A percentile compares a stretch with the other conserved stretches of the same genome.
Evolutionary conservation across 192 early-diverging fungal species (phyloP).

Genomic region (Obelidium mucronatum): DNA sequence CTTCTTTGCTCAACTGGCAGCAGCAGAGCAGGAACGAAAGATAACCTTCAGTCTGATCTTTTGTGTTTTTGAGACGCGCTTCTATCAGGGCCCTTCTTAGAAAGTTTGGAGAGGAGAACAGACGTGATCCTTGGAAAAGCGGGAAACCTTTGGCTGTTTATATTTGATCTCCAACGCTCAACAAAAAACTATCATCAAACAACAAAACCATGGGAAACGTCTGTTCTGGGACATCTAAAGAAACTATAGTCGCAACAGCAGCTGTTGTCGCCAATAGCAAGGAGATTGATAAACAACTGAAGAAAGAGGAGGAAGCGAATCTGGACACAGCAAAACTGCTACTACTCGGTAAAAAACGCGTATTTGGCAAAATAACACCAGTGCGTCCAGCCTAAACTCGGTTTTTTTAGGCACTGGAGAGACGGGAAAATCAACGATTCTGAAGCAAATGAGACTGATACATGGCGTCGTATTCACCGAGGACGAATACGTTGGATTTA

Average conservation of each 20-base stretch:
- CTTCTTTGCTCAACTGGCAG: no score
- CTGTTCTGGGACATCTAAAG: constrained; percentile 17
- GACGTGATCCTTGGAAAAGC: no score
- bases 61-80: no score
- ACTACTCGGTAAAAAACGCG: constrained; percentile 45
- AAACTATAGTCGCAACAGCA: constrained; percentile 34
- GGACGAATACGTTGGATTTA: constrained; percentile 42
- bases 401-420: constrained; percentile 44
- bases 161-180: no score
- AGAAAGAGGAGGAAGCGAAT: constrained; percentile 45
- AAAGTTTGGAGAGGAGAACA: no score
- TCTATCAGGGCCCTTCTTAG: no score
- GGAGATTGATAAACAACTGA: constrained; percentile 58
- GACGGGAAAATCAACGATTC: constrained; percentile 57
- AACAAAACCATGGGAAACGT: constrained; percentile 32
- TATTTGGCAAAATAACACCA: neutral
- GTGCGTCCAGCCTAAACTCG: neutral
- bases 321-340: constrained; percentile 44
- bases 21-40: no score
- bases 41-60: no score
- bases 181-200: no score
- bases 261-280: constrained; percentile 65
- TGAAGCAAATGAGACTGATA: constrained; percentile 57
- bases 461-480: constrained; percentile 46
- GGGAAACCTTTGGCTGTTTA: no score